Base-by-base conservation (phyloP, 305 asterid species). In the Ruellia speciosa region DNA sequence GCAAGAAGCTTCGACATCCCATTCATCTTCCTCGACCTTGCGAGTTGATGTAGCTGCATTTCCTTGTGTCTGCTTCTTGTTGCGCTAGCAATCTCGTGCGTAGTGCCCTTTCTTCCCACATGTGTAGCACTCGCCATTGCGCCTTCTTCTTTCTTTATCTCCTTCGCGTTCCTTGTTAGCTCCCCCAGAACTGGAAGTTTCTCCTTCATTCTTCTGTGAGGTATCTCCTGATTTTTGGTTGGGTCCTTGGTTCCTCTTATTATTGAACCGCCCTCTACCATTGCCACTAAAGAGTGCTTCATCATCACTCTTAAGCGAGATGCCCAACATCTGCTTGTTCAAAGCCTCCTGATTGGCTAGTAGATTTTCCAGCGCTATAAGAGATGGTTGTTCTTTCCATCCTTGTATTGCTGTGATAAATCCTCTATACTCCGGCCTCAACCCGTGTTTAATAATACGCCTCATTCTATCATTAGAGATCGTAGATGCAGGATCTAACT, bases 21-120 rank as follows among this genome's bases (percentile, higher is more conserved):
- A 20, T 53, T 52, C 35, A 58, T 16, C 7, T 43, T 43, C 16
- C 12, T 43, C 11, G 0, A 47, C 52, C 19, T n/a, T n/a, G n/a
- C n/a, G n/a, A n/a, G n/a, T n/a, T n/a, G n/a, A n/a, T n/a, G n/a
- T n/a, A n/a, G n/a, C n/a, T n/a, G n/a, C n/a, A n/a, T n/a, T n/a
- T n/a, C n/a, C n/a, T n/a, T n/a, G n/a, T n/a, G n/a, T n/a, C n/a
- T n/a, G n/a, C n/a, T n/a, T n/a, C n/a, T n/a, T n/a, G n/a, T n/a
- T n/a, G n/a, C n/a, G n/a, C n/a, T n/a, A 31, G 0, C 66, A 66
- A 57, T 33, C 24, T 52, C 18, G 60, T 2, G 57, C 70, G 19
- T 47, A 46, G 41, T 67, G 77, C 12, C 70, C 60, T 18, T 28
- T 58, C 14, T 39, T 48, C 0, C 52, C 56, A 13, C 58, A 63